A percentile compares a stretch with the other conserved stretches of the same genome.
These are phyloP conservation scores for Metarhizium robertsii DNA, from an alignment of 2,329 filamentous ascomycete species.

Conservation along the genomic window DNA sequence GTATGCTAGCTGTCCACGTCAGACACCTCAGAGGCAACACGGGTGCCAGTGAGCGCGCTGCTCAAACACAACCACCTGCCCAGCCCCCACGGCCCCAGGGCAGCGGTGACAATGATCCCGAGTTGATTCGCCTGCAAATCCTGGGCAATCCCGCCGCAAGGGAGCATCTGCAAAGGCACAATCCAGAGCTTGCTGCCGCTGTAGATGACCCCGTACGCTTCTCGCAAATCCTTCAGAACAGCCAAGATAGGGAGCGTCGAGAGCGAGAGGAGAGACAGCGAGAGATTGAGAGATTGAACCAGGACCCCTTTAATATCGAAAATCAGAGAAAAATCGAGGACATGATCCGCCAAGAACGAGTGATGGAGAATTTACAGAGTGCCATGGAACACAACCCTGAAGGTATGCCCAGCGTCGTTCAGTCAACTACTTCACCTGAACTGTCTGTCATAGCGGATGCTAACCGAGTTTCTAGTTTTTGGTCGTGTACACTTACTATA, in stretches of 20 bases:
- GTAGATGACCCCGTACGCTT: slow-evolving; percentile 71
- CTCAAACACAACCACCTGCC: slow-evolving; percentile 17
- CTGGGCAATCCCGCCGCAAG: slow-evolving; percentile 68
- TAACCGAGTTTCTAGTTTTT: slow-evolving; percentile 54
- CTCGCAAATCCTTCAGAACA: slow-evolving; percentile 58
- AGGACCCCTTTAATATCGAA: slow-evolving; percentile 89
- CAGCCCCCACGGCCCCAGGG: slow-evolving; percentile 23
- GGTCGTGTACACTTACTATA: slow-evolving; percentile 94
- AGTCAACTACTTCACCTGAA: background rate
- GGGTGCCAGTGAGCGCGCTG: slow-evolving; percentile 2
- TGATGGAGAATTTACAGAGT: slow-evolving; percentile 92
- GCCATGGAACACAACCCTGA: slow-evolving; percentile 97
- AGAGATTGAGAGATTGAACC: slow-evolving; percentile 77
- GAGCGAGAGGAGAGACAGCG: slow-evolving; percentile 69
- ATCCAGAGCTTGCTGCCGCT: slow-evolving; percentile 68
- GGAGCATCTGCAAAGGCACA: slow-evolving; percentile 58
- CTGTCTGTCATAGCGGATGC: background rate
- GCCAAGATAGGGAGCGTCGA: slow-evolving; percentile 60
- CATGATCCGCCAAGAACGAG: slow-evolving; percentile 89
- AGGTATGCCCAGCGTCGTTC: slow-evolving; percentile 44
- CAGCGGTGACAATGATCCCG: slow-evolving; percentile 52
- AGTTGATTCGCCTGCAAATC: slow-evolving; percentile 74
- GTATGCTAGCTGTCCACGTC: slow-evolving; percentile 86
- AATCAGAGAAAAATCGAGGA: slow-evolving; percentile 90
- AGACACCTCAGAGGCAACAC: slow-evolving; percentile 45